These are phyloP conservation scores for Climacium dendroides DNA, from an alignment of 225 moss, liverwort and hornwort genomes.

Conservation along the genomic window DNA sequence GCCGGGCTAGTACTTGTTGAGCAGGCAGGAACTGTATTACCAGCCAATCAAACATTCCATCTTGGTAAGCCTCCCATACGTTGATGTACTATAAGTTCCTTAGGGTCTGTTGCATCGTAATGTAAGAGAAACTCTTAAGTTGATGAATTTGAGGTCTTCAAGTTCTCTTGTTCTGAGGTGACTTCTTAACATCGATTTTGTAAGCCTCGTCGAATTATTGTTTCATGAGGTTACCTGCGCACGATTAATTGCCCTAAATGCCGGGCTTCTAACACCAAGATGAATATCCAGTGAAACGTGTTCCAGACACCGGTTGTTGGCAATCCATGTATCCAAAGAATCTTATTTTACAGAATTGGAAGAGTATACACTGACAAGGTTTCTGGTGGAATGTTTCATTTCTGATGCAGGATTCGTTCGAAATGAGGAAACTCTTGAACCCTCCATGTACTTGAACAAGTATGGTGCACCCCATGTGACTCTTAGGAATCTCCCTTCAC, in stretches of 20 bases:
- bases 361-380: not conserved
- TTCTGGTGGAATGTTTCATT: not conserved
- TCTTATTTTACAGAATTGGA: not conserved
- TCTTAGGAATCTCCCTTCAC: not conserved
- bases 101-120: not conserved
- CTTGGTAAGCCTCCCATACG: constrained; percentile 26
- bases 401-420: constrained; percentile 64
- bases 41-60: constrained; percentile 79
- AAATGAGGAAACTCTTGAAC: constrained; percentile 70
- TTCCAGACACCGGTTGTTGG: not conserved
- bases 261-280: not conserved
- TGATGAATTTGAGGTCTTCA: not conserved
- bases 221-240: not conserved
- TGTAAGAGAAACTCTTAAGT: not conserved
- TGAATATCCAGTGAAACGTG: not conserved
- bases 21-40: constrained; percentile 57
- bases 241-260: not conserved
- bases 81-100: not conserved
- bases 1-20: constrained; percentile 84
- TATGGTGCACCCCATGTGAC: not conserved
- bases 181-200: not conserved
- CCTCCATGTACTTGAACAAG: constrained; percentile 85
- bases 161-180: not conserved
- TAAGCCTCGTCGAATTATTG: not conserved
- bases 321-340: not conserved